Percentiles rank a stretch among this genome's conserved stretches.
phyloP scores from a whole-genome alignment of 192 early-diverging fungal species.

The Hyaloraphidium curvatum region DNA sequence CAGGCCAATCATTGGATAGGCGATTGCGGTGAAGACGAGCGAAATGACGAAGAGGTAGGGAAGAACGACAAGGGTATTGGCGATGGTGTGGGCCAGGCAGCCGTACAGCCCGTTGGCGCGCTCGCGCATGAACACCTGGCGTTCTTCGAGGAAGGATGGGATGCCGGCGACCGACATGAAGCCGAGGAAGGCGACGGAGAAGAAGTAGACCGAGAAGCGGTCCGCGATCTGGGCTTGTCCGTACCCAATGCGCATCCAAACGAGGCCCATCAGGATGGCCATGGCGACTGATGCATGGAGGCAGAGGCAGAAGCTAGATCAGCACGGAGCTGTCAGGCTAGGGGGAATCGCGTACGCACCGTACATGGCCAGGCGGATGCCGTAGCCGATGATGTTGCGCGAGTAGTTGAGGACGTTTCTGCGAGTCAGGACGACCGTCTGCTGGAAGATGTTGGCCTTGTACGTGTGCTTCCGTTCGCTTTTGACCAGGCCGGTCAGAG shows the following conservation, averaged over 20 bases:
- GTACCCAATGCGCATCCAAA: constrained; percentile 8
- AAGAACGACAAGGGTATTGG: constrained; percentile 15
- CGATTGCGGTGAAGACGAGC: constrained; percentile 11
- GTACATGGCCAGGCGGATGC: constrained; percentile 20
- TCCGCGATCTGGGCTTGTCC: constrained; percentile 14
- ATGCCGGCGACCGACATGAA: constrained; percentile 23
- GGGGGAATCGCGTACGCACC: constrained; percentile 14
- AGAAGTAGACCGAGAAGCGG: constrained; percentile 15
- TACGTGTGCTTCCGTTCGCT: no score
- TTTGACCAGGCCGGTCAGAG: no score
- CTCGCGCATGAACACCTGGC: constrained; percentile 23
- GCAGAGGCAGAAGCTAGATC: background rate
- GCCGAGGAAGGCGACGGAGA: constrained; percentile 13
- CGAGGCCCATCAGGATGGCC: background rate
- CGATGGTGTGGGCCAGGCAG: constrained; percentile 14
- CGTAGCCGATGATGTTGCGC: constrained; percentile 13
- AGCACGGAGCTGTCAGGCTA: constrained; percentile 13
- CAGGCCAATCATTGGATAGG: constrained; percentile 15
- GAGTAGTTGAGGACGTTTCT: background rate
- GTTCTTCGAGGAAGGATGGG: constrained; percentile 19
- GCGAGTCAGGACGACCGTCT: background rate
- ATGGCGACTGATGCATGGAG: background rate
- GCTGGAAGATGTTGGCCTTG: no score
- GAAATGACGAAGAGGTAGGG: constrained; percentile 16
- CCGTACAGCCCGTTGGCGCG: constrained; percentile 27